A percentile compares a stretch with the other conserved stretches of the same genome.
Evolutionary conservation across 306 rosid genomes (phyloP).

Genomic region (Hippophae tibetana): DNA sequence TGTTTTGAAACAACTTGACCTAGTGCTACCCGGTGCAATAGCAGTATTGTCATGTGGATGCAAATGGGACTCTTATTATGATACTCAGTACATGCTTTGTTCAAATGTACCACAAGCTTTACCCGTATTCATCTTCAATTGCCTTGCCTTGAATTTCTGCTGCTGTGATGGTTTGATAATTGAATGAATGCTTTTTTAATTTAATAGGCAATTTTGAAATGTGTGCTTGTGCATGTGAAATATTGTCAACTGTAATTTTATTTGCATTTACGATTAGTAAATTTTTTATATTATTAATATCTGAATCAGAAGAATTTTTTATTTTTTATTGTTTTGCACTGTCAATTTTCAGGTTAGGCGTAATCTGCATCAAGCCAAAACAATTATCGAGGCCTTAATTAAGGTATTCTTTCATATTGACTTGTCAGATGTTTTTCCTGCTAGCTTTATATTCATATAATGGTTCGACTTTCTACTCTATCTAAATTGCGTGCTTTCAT

Average conservation of each 20-base stretch:
- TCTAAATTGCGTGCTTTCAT: too few species aligned
- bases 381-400: slow-evolving; percentile 75
- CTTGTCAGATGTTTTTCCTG: slow-evolving; percentile 10
- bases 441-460: slow-evolving; percentile 8
- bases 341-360: slow-evolving; percentile 70
- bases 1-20: too few species aligned
- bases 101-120: not conserved
- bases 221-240: not conserved
- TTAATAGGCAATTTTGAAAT: not conserved
- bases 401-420: slow-evolving; percentile 43
- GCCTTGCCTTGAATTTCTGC: slow-evolving; percentile 3
- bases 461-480: slow-evolving; percentile 2
- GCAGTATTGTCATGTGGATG: not conserved
- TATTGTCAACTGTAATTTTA: not conserved
- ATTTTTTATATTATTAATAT: too few species aligned
- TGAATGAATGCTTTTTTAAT: not conserved
- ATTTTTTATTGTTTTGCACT: not conserved
- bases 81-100: not conserved
- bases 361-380: slow-evolving; percentile 96
- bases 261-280: not conserved
- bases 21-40: too few species aligned
- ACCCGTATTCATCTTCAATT: not conserved
- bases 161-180: not conserved
- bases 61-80: not conserved
- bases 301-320: too few species aligned